Percentiles rank a stretch among this genome's conserved stretches.
phyloP scores from a whole-genome alignment of 208 protist species.

The Trypanosomatidae sp. region DNA sequence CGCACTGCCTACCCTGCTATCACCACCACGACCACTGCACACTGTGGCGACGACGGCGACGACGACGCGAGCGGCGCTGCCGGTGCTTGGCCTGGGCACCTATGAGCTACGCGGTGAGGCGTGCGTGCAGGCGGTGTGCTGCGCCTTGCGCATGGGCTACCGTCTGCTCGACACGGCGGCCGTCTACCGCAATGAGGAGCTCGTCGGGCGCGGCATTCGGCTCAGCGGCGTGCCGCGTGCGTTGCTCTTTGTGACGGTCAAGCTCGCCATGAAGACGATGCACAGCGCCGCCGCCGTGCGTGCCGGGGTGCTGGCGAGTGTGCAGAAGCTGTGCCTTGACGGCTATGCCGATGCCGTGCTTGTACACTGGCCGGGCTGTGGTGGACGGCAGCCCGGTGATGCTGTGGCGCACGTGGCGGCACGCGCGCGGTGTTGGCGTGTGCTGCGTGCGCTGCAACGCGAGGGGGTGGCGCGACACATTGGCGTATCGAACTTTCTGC shows the following conservation, averaged over 20 bases:
- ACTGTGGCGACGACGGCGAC: too few species aligned
- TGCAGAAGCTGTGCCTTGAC: conserved; percentile 43
- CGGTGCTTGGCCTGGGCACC: conserved; percentile 64
- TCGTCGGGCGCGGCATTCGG: conserved; percentile 44
- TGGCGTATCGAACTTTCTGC: conserved; percentile 78
- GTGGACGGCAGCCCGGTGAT: conserved; percentile 27
- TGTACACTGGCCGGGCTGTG: conserved; percentile 78
- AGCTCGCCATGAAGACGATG: conserved; percentile 64
- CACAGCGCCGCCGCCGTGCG: conserved; percentile 12
- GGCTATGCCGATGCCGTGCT: conserved; percentile 60
- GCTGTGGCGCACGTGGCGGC: conserved; percentile 26
- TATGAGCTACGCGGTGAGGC: conserved; percentile 60
- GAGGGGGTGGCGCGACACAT: conserved; percentile 36
- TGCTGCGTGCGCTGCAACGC: conserved; percentile 34
- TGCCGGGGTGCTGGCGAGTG: conserved; percentile 27
- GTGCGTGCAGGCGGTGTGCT: conserved; percentile 25
- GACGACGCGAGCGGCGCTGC: too few species aligned
- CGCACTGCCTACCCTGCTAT: too few species aligned
- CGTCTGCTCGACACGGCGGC: conserved; percentile 79
- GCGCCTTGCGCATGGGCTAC: conserved; percentile 47
- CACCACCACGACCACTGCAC: too few species aligned
- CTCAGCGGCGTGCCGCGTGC: conserved; percentile 38
- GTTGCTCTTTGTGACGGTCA: conserved; percentile 62
- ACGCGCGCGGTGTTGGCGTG: conserved; percentile 44
- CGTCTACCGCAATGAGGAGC: conserved; percentile 61